Base-by-base conservation (phyloP, 2,329 filamentous ascomycete species). In the Lecanicillium sp. region DNA sequence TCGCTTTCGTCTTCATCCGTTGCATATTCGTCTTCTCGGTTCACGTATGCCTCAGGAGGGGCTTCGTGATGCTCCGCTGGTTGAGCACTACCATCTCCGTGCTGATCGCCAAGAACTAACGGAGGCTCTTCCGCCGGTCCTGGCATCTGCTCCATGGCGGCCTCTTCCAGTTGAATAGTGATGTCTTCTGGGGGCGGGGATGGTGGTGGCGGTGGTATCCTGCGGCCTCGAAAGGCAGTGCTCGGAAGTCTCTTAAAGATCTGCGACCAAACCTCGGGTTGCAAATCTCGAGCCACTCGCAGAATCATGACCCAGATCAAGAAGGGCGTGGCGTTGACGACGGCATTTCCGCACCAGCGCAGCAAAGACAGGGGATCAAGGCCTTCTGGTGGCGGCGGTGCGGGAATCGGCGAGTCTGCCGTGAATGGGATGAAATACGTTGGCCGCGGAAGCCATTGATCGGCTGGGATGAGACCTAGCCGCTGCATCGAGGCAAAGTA, bases 1-100 rank as follows among this genome's bases (percentile, higher is more conserved):
- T 78, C 77, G 12, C 73, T 66, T 14, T 77, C 77, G 41, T 79
- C 77, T 45, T 81, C 78, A 39, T 81, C 78, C 11, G 70, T 77
- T 10, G 66, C 72, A 50, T 75, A 77, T 33, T 78, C 77, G 49
- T 75, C 73, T 12, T 66, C 72, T n/a, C 72, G 61, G 9, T 65
- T 62, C 0, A 40, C 45, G 14, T 44, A 44, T 8, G 27, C 27
- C 14, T 44, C 32, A 14, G 19, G 23, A 21, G 33, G 47, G 30
- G 21, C 23, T 14, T 37, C 40, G 12, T 37, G 33, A 32, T 37
- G 15, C 10, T 49, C 58, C 4, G 37, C 15, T 32, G 33, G 7
- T 23, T 44, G 26, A 17, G 58, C 39, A 29, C 63, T 59, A 2
- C 55, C 58, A 43, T 72, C 65, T 14, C 63, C 50, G 15, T 33